These are phyloP conservation scores for Petunia secreta DNA, from an alignment of 257 asterid species.

Conservation along the genomic window DNA sequence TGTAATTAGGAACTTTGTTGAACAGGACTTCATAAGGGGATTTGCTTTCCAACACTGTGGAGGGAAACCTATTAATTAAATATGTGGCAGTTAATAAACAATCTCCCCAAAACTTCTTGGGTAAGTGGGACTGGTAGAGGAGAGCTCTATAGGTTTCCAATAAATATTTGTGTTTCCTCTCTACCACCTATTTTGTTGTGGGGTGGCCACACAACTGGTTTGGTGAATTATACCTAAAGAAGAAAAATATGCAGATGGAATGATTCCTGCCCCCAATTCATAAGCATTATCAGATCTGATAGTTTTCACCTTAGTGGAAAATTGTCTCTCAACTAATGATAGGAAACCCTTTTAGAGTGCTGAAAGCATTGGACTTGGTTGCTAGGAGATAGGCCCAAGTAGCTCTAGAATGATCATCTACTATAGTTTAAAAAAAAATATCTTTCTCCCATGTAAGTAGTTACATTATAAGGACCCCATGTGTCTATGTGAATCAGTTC, in stretches of 20 bases:
- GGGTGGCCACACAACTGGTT: not conserved
- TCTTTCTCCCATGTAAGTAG: not conserved
- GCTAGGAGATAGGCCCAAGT: not conserved
- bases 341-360: not conserved
- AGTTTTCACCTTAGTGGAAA: not conserved
- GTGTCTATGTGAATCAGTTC: not conserved
- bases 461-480: not conserved
- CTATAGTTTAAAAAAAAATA: constrained; percentile 2
- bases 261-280: no score
- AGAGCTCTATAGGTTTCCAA: no score
- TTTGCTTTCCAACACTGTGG: not conserved
- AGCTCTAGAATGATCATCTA: not conserved
- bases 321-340: not conserved
- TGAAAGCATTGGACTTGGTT: not conserved
- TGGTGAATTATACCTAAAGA: not conserved
- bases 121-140: no score
- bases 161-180: no score
- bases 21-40: no score
- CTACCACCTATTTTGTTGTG: no score
- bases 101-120: not conserved
- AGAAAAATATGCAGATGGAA: not conserved
- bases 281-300: no score
- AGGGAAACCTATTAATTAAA: not conserved
- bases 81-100: not conserved
- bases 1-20: no score